These are phyloP conservation scores for Fusarium annulatum DNA, from an alignment of 2,329 filamentous ascomycete species.

Conservation along the genomic window DNA sequence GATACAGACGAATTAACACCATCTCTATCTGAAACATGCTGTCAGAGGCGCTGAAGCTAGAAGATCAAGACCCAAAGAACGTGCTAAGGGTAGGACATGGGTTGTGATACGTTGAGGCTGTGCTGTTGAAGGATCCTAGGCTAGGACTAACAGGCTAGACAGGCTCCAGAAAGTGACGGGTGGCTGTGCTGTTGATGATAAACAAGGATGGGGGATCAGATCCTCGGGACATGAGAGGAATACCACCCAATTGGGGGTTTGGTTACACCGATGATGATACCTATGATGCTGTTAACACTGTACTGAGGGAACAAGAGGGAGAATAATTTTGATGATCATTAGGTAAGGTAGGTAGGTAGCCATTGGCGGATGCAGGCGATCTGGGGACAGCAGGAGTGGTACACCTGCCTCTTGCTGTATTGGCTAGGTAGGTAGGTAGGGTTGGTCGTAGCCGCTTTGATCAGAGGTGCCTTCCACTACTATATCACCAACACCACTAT, in stretches of 20 bases:
- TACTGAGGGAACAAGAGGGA: background rate
- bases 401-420: background rate
- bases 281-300: background rate
- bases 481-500: constrained; percentile 16
- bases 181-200: constrained; percentile 30
- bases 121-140: constrained; percentile 16
- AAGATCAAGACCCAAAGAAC: background rate
- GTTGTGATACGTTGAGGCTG: constrained; percentile 24
- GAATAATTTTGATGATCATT: background rate
- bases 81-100: constrained; percentile 24
- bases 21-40: constrained; percentile 21
- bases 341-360: too few species aligned
- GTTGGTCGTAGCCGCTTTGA: constrained; percentile 23
- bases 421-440: background rate
- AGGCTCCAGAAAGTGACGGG: constrained; percentile 2
- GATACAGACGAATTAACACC: background rate
- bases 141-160: background rate
- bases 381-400: background rate
- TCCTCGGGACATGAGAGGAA: background rate
- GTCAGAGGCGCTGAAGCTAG: background rate
- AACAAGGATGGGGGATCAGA: constrained; percentile 10
- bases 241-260: background rate
- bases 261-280: constrained; percentile 1
- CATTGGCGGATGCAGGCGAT: background rate
- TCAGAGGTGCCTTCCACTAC: background rate